Conservation (phyloP, 1,284 basidiomycete genomes). For the Stygiomarasmius scandens region DNA sequence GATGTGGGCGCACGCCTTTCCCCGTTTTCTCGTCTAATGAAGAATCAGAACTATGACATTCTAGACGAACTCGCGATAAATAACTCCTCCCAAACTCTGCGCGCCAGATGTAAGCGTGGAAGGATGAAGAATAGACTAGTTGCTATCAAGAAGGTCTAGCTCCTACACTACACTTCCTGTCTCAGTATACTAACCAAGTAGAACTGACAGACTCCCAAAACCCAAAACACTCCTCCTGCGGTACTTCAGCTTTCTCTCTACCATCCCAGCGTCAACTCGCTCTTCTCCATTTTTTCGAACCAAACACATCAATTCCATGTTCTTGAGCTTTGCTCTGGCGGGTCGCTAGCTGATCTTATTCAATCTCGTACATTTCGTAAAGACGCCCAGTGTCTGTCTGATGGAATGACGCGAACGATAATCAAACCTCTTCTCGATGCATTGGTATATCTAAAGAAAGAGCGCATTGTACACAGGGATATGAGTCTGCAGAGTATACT, state of each 20-base stretch:
- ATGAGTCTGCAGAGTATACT: constrained; percentile 37
- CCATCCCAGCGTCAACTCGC: constrained; percentile 53
- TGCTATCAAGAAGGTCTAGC: constrained; percentile 43
- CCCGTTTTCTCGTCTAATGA: neutral
- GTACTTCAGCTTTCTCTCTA: constrained; percentile 35
- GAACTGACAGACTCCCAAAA: constrained; percentile 13
- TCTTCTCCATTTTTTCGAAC: constrained; percentile 45
- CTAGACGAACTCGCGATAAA: constrained; percentile 36
- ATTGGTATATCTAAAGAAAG: constrained; percentile 45
- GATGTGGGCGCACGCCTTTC: neutral
- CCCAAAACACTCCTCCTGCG: constrained; percentile 12
- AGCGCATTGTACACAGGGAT: constrained; percentile 41
- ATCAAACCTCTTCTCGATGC: constrained; percentile 44
- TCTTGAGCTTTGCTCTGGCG: constrained; percentile 47
- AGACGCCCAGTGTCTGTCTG: constrained; percentile 26
- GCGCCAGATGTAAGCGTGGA: constrained; percentile 43
- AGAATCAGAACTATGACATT: constrained; percentile 42
- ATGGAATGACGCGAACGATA: constrained; percentile 41
- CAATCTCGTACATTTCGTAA: constrained; percentile 16
- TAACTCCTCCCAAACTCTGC: constrained; percentile 33
- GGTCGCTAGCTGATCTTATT: constrained; percentile 39
- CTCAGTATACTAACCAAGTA: constrained; percentile 4
- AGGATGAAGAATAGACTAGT: constrained; percentile 42
- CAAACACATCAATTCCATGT: constrained; percentile 39
- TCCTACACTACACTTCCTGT: neutral